phyloP scores from a whole-genome alignment of 108 stramenopile genomes.

The Skeletonema marinoi region DNA sequence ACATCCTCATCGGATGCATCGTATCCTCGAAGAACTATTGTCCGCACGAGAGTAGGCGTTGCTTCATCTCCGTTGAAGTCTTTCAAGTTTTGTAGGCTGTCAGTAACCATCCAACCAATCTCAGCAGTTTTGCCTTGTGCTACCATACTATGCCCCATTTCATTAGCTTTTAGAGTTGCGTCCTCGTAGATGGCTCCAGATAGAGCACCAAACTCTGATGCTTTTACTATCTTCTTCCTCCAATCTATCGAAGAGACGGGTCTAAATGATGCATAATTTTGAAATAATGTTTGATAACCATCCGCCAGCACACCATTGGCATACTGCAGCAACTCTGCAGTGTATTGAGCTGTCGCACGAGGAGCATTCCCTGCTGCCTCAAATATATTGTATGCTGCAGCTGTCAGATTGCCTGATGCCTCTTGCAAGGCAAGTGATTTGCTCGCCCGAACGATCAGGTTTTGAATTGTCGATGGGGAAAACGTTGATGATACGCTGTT shows the following conservation, averaged over 20 bases:
- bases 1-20: conserved; percentile 87
- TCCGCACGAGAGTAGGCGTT: conserved; percentile 51
- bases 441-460: conserved; percentile 50
- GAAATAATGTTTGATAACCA: conserved; percentile 50
- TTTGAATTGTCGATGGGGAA: conserved; percentile 45
- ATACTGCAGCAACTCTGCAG: conserved; percentile 57
- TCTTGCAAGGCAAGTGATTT: conserved; percentile 41
- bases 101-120: conserved; percentile 84
- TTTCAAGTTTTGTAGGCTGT: conserved; percentile 46
- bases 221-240: conserved; percentile 38
- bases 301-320: conserved; percentile 62
- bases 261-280: conserved; percentile 32
- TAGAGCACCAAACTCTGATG: conserved; percentile 66
- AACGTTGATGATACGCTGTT: conserved; percentile 50
- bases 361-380: conserved; percentile 62
- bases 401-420: conserved; percentile 44
- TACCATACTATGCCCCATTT: conserved; percentile 64
- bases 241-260: conserved; percentile 12
- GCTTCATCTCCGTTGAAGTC: conserved; percentile 19
- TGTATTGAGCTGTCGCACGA: conserved; percentile 63
- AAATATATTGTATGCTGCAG: conserved; percentile 55
- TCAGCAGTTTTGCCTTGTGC: conserved; percentile 73
- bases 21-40: conserved; percentile 84
- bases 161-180: conserved; percentile 36
- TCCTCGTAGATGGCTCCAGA: conserved; percentile 79